Evolutionary conservation across 345 rosid genomes (phyloP).

Genomic region (Syzygium oleosum): DNA sequence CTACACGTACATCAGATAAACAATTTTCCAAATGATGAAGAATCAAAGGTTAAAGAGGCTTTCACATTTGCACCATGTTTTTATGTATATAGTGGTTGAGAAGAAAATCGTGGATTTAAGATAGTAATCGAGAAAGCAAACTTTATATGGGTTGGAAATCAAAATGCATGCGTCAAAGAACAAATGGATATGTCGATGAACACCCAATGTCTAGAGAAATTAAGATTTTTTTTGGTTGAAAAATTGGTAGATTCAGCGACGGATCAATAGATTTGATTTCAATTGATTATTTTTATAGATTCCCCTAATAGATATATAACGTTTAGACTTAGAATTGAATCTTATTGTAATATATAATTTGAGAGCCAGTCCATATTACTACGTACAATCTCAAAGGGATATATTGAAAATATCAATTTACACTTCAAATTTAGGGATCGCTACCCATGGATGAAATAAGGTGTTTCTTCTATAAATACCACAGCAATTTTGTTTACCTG

Average conservation of each 20-base stretch:
- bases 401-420: too few relatives aligned
- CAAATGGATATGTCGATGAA: not conserved
- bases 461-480: too few relatives aligned
- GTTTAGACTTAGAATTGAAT: not conserved
- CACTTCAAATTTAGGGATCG: too few relatives aligned
- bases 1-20: not conserved
- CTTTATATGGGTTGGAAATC: not conserved
- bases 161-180: not conserved
- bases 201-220: not conserved
- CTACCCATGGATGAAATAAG: too few relatives aligned
- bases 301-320: fast-evolving
- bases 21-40: not conserved
- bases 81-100: not conserved
- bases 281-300: not conserved
- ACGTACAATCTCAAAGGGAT: not conserved
- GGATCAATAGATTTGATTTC: not conserved
- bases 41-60: not conserved
- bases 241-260: not conserved
- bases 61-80: not conserved
- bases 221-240: not conserved
- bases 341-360: not conserved
- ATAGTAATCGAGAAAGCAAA: not conserved
- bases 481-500: not conserved
- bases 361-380: not conserved
- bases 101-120: not conserved